A percentile compares a stretch with the other conserved stretches of the same genome.
Evolutionary conservation across 2,329 filamentous ascomycete genomes (phyloP).

Genomic region (Colletotrichum eleusines): DNA sequence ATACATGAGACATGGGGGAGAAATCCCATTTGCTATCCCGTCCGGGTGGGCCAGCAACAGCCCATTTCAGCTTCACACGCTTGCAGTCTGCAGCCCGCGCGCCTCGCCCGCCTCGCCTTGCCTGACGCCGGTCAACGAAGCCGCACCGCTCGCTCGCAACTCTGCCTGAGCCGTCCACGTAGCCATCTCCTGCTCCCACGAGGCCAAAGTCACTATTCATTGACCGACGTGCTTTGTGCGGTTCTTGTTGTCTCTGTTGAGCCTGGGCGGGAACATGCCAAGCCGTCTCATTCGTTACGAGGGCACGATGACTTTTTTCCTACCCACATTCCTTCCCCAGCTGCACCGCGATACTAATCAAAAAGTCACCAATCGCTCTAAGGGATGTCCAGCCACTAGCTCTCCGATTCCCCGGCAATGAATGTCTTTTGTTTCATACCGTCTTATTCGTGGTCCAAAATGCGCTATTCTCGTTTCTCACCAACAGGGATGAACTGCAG

Average conservation of each 20-base stretch:
- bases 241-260: neutral
- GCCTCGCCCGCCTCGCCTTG: slow-evolving; percentile 8
- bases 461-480: slow-evolving; percentile 21
- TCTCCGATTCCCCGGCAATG: neutral
- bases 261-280: neutral
- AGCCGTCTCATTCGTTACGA: slow-evolving; percentile 4
- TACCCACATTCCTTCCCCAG: neutral
- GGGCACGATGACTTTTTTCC: neutral
- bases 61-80: neutral
- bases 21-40: neutral
- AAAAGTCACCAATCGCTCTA: neutral
- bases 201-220: neutral
- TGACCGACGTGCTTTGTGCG: neutral
- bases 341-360: neutral
- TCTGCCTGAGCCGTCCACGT: slow-evolving; percentile 10
- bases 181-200: neutral
- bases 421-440: neutral
- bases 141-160: slow-evolving; percentile 14
- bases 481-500: slow-evolving; percentile 60
- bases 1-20: neutral
- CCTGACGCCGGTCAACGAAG: slow-evolving; percentile 14
- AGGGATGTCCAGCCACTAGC: neutral
- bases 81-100: neutral
- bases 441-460: neutral
- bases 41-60: neutral